Percentiles rank a stretch among this genome's conserved stretches.
phyloP scores from a whole-genome alignment of 805 yeast species.

The Blastobotrys attinorum region DNA sequence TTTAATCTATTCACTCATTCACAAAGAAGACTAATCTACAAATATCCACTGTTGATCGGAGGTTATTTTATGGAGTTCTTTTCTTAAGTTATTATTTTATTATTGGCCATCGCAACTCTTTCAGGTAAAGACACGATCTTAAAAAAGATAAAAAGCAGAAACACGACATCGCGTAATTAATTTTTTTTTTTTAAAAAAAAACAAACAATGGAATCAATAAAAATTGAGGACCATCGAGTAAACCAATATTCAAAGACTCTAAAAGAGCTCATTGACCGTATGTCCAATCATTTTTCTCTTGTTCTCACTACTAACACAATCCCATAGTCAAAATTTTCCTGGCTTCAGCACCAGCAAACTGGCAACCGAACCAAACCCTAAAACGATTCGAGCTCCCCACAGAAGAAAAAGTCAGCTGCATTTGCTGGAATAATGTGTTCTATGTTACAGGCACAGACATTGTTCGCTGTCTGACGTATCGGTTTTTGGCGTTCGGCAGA shows the following conservation, averaged over 20 bases:
- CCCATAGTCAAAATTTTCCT: constrained; percentile 62
- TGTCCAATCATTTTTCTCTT: background rate
- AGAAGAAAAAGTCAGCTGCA: constrained; percentile 91
- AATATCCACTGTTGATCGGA: constrained; percentile 1
- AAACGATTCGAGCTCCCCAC: constrained; percentile 77
- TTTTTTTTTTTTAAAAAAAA: no score
- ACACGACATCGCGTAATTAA: no score
- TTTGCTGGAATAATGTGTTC: constrained; percentile 82
- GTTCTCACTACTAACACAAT: background rate
- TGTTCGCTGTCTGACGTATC: constrained; percentile 81
- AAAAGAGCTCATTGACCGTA: background rate
- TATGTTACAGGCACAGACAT: constrained; percentile 95
- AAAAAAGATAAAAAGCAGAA: no score
- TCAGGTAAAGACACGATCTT: no score
- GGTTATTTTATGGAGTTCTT: background rate
- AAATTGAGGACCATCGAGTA: background rate
- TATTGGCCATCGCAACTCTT: background rate
- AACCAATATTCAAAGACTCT: constrained; percentile 4
- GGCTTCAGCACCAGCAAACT: constrained; percentile 89
- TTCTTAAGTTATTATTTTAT: no score
- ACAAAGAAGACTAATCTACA: no score
- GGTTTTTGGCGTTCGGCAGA: constrained; percentile 86
- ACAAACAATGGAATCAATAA: background rate
- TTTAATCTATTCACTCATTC: background rate
- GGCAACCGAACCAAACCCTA: constrained; percentile 84